Conservation (phyloP, 1,284 basidiomycete species). For the Apiotrichum mycotoxinovorans region DNA sequence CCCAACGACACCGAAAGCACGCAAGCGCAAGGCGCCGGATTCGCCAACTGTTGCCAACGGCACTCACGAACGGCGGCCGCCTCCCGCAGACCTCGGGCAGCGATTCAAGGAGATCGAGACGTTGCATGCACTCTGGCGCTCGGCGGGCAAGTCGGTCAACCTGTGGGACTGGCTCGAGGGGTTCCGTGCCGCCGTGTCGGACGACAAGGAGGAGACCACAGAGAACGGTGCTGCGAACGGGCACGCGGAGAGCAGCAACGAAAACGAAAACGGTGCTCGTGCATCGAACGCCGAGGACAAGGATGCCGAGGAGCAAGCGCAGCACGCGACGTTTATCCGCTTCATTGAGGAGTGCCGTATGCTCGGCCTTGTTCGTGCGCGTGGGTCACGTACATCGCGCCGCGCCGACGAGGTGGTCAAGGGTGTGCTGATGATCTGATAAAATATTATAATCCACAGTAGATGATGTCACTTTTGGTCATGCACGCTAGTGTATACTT, state of each 20-base stretch:
- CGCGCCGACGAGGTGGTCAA: slow-evolving; percentile 43
- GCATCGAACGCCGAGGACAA: slow-evolving; percentile 7
- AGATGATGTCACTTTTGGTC: slow-evolving; percentile 2
- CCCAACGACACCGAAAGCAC: background rate
- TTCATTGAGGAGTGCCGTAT: slow-evolving; percentile 46
- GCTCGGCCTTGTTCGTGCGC: slow-evolving; percentile 40
- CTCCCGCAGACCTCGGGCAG: background rate
- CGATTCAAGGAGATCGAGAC: slow-evolving; percentile 31
- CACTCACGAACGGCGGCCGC: background rate
- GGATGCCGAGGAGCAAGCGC: slow-evolving; percentile 20
- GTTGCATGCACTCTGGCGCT: slow-evolving; percentile 37
- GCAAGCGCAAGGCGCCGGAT: background rate
- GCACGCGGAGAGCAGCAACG: background rate
- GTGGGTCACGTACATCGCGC: slow-evolving; percentile 26
- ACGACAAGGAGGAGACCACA: background rate
- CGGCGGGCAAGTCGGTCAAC: slow-evolving; percentile 39
- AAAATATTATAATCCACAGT: background rate
- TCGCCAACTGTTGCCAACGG: background rate
- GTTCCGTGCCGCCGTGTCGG: slow-evolving; percentile 24
- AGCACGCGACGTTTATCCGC: slow-evolving; percentile 43
- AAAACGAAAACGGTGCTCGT: background rate
- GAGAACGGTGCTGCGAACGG: background rate
- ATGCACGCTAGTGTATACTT: background rate
- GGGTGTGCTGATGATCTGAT: slow-evolving; percentile 31
- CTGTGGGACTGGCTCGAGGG: slow-evolving; percentile 48